These are phyloP conservation scores for Vitis hybrid DNA, from an alignment of 177 flowering plant species.

Conservation along the genomic window DNA sequence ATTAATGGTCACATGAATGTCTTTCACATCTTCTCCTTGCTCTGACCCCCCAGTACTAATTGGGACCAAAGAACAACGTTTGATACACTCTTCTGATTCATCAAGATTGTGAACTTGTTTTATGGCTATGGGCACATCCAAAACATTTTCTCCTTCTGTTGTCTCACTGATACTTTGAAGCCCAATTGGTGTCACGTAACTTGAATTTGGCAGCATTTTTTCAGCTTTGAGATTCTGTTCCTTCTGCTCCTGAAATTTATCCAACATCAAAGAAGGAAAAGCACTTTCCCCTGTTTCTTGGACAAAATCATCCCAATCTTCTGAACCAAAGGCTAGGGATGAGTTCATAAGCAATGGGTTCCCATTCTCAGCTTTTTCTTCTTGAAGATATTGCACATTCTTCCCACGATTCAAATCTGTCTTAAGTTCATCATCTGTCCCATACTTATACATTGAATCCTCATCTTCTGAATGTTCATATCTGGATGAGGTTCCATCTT, in stretches of 20 bases:
- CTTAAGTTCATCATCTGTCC: slow-evolving; percentile 50
- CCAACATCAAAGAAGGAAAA: slow-evolving; percentile 12
- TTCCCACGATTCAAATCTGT: slow-evolving; percentile 16
- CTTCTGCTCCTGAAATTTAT: slow-evolving; percentile 18
- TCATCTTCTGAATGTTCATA: slow-evolving; percentile 65
- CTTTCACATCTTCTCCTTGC: slow-evolving; percentile 15
- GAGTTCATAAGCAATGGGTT: slow-evolving; percentile 63
- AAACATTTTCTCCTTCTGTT: slow-evolving; percentile 26
- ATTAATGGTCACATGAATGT: slow-evolving; percentile 19
- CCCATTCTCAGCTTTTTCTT: slow-evolving; percentile 24
- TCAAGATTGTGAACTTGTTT: slow-evolving; percentile 16
- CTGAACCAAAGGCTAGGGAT: slow-evolving; percentile 71
- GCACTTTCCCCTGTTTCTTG: slow-evolving; percentile 35
- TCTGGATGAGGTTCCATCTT: slow-evolving; percentile 39
- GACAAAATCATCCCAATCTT: slow-evolving; percentile 82
- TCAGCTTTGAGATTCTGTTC: slow-evolving; percentile 18
- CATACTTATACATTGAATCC: slow-evolving; percentile 57
- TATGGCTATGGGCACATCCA: slow-evolving; percentile 13
- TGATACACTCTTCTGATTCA: slow-evolving; percentile 12
- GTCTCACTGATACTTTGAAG: slow-evolving; percentile 10
- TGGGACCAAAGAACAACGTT: not conserved
- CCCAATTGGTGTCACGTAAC: slow-evolving; percentile 2
- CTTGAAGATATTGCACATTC: slow-evolving; percentile 15
- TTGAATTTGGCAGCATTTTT: slow-evolving; percentile 11
- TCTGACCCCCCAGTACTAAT: slow-evolving; percentile 7